Conservation (phyloP, 2,329 filamentous ascomycete species). For the Aspergillus proliferans region DNA sequence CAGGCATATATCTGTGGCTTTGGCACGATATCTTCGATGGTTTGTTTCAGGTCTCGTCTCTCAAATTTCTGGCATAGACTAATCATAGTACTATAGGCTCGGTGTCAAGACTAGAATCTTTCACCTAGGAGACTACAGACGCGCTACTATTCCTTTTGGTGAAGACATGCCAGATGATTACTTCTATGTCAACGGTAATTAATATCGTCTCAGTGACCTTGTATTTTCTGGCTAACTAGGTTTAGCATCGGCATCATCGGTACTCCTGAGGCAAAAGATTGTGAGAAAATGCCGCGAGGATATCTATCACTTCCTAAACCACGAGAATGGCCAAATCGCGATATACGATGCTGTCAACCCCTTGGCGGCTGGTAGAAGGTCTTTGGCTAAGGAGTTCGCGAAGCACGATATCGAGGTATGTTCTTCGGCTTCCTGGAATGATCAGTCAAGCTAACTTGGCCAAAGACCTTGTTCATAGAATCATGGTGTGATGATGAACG, state of each 20-base stretch:
- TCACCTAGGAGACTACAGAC: conserved; percentile 91
- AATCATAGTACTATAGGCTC: conserved; percentile 52
- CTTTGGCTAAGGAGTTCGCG: conserved; percentile 91
- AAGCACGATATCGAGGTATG: conserved; percentile 87
- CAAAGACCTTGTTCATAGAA: conserved; percentile 88
- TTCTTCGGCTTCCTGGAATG: background rate
- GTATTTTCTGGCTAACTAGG: conserved; percentile 12
- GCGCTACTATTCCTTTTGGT: conserved; percentile 78
- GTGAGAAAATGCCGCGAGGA: conserved; percentile 95
- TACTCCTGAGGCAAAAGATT: conserved; percentile 94
- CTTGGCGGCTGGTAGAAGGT: conserved; percentile 70
- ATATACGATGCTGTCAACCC: conserved; percentile 99
- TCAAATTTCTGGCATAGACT: conserved; percentile 1
- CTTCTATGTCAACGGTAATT: conserved; percentile 77
- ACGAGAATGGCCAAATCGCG: conserved; percentile 95
- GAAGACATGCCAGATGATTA: conserved; percentile 91
- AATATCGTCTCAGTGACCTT: background rate
- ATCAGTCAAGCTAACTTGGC: background rate
- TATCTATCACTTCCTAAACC: conserved; percentile 91
- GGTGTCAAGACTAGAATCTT: conserved; percentile 98
- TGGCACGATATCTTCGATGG: conserved; percentile 91
- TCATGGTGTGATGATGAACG: conserved; percentile 88
- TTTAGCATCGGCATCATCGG: conserved; percentile 70
- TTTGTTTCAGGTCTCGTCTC: conserved; percentile 31
- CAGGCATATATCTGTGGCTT: conserved; percentile 88